phyloP scores from a whole-genome alignment of 257 asterid species.

The Rhazya stricta region DNA sequence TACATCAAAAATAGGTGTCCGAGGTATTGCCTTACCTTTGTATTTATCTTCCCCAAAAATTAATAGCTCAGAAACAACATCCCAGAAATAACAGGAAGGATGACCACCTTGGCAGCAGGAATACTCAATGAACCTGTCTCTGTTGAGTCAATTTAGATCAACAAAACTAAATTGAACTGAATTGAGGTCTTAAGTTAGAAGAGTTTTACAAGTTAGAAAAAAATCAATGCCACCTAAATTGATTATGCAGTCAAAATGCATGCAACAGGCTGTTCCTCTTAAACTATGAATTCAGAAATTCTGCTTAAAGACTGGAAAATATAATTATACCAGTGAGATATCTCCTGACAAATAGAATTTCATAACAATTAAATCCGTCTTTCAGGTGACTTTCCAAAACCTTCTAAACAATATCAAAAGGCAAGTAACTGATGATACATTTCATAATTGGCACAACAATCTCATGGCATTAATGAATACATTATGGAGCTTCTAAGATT shows the following conservation, averaged over 20 bases:
- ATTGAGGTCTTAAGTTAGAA: background rate
- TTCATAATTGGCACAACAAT: slow-evolving; percentile 31
- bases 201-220: background rate
- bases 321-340: background rate
- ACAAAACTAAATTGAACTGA: background rate
- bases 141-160: background rate
- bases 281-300: background rate
- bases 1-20: background rate
- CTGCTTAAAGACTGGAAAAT: too few species aligned
- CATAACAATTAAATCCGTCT: background rate
- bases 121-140: background rate
- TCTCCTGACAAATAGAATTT: background rate
- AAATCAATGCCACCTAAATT: background rate
- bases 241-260: background rate
- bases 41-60: background rate
- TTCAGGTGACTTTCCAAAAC: slow-evolving; percentile 25
- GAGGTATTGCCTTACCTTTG: background rate
- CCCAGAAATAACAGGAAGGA: background rate
- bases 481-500: background rate
- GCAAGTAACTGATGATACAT: slow-evolving; percentile 24
- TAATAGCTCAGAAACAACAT: background rate
- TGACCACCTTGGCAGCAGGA: background rate
- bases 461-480: slow-evolving; percentile 30
- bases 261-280: background rate
- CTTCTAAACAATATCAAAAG: slow-evolving; percentile 31